These are phyloP conservation scores for Penicillium verrucosum DNA, from an alignment of 2,329 filamentous ascomycete genomes.

Conservation along the genomic window DNA sequence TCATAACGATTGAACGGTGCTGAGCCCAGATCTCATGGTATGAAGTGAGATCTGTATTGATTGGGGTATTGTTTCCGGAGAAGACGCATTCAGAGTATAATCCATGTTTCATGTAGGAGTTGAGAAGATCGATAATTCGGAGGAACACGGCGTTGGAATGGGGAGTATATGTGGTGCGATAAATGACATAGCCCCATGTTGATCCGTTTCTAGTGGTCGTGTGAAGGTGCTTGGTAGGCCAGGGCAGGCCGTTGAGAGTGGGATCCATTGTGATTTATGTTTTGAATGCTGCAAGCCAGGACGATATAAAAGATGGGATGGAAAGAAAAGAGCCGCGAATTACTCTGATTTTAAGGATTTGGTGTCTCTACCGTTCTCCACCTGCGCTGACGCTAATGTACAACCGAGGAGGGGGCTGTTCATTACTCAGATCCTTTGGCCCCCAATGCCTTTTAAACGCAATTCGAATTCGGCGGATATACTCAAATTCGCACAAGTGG, in stretches of 20 bases:
- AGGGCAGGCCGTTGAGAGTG: background rate
- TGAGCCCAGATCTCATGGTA: background rate
- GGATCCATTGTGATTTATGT: background rate
- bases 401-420: background rate
- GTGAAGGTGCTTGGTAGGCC: background rate
- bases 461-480: background rate
- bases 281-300: background rate
- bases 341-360: background rate
- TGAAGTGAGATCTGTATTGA: background rate
- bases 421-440: background rate
- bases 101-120: slow-evolving; percentile 2
- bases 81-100: background rate
- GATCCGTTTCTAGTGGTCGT: background rate
- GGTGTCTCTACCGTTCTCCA: background rate
- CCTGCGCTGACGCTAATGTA: background rate
- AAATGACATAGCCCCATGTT: slow-evolving; percentile 6
- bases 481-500: background rate
- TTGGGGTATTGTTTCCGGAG: background rate
- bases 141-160: background rate
- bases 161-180: slow-evolving; percentile 3
- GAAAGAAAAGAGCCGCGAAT: background rate
- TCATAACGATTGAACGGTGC: background rate
- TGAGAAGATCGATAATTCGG: background rate
- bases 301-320: background rate
- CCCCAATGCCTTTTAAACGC: background rate